phyloP scores from a whole-genome alignment of 2,329 filamentous ascomycete genomes.

The Exophiala bonariae region DNA sequence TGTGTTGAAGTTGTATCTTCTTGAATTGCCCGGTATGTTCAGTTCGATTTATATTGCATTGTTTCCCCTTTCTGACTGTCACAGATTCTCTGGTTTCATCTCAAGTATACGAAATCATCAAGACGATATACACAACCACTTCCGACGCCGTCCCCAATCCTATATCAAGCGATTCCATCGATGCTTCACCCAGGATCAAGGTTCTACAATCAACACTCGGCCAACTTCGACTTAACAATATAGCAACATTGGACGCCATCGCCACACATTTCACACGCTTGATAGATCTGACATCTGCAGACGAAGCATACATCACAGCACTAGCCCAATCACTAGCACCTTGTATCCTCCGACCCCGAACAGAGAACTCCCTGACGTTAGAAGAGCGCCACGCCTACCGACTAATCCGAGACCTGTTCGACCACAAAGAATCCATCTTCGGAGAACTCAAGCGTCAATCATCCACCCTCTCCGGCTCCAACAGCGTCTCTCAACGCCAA shows the following conservation, averaged over 20 bases:
- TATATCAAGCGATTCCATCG: slow-evolving; percentile 25
- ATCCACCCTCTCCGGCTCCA: slow-evolving; percentile 30
- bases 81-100: slow-evolving; percentile 96
- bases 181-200: slow-evolving; percentile 61
- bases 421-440: slow-evolving; percentile 93
- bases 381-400: slow-evolving; percentile 92
- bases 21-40: slow-evolving; percentile 85
- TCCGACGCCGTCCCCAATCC: slow-evolving; percentile 74
- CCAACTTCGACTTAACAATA: slow-evolving; percentile 92
- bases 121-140: slow-evolving; percentile 89
- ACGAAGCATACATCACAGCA: slow-evolving; percentile 76
- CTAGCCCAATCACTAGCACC: slow-evolving; percentile 76
- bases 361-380: slow-evolving; percentile 87
- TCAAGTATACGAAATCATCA: slow-evolving; percentile 97
- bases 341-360: slow-evolving; percentile 82
- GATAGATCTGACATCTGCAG: slow-evolving; percentile 93
- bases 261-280: slow-evolving; percentile 97
- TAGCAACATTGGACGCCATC: slow-evolving; percentile 95
- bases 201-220: slow-evolving; percentile 95
- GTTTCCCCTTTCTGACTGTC: slow-evolving; percentile 2
- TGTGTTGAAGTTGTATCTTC: slow-evolving; percentile 87
- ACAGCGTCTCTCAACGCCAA: slow-evolving; percentile 23
- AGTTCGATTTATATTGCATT: neutral
- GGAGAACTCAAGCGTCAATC: slow-evolving; percentile 82
- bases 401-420: slow-evolving; percentile 85